phyloP scores from a whole-genome alignment of 1,284 basidiomycete species.

The Wolfiporia cocos region DNA sequence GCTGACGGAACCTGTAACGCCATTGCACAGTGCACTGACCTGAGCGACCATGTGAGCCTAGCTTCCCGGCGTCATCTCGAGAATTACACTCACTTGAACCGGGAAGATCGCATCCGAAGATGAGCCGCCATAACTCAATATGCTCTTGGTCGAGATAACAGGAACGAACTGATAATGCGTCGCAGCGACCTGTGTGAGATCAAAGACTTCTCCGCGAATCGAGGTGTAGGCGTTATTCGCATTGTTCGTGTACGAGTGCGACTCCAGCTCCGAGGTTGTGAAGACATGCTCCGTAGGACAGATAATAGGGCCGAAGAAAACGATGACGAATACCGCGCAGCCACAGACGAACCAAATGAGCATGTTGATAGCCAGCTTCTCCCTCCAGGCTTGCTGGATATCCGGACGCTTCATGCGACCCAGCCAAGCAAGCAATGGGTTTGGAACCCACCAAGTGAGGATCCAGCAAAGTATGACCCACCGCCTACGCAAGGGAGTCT shows the following conservation, averaged over 20 bases:
- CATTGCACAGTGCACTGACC: constrained; percentile 93
- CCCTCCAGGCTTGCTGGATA: constrained; percentile 94
- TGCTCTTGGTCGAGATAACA: constrained; percentile 70
- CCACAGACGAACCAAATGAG: constrained; percentile 95
- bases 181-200: constrained; percentile 54
- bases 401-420: constrained; percentile 94
- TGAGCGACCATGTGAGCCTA: too few relatives aligned
- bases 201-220: constrained; percentile 92
- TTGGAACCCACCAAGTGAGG: constrained; percentile 92
- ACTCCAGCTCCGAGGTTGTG: constrained; percentile 69
- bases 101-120: constrained; percentile 84
- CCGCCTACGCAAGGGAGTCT: constrained; percentile 70
- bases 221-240: constrained; percentile 76
- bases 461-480: constrained; percentile 90
- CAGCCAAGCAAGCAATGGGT: constrained; percentile 59
- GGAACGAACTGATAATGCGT: constrained; percentile 66
- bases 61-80: constrained; percentile 9
- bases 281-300: constrained; percentile 95
- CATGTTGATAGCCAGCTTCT: constrained; percentile 94
- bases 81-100: constrained; percentile 62
- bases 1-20: constrained; percentile 65
- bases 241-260: constrained; percentile 59
- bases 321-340: constrained; percentile 90
- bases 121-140: constrained; percentile 82
- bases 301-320: constrained; percentile 82